Conservation (phyloP, 371 early-diverging fungal genomes). For the Lichtheimia corymbifera region DNA sequence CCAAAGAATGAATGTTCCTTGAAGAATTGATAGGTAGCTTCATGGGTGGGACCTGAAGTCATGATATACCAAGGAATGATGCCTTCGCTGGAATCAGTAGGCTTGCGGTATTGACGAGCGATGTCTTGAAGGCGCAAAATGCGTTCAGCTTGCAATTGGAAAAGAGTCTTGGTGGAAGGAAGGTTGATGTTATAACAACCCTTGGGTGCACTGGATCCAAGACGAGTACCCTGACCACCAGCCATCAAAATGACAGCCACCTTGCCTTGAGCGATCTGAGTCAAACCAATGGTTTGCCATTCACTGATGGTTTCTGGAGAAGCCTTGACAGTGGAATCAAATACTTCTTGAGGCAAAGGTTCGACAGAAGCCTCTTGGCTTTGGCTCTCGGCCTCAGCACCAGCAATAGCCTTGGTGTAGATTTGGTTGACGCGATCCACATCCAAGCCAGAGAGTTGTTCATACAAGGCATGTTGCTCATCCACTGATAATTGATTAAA, state of each 20-base stretch:
- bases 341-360: constrained; percentile 77
- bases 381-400: constrained; percentile 42
- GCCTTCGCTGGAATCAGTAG: constrained; percentile 31
- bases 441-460: constrained; percentile 75
- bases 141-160: constrained; percentile 93
- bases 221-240: constrained; percentile 90
- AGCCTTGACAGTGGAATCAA: constrained; percentile 74
- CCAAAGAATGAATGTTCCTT: constrained; percentile 80
- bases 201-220: constrained; percentile 88
- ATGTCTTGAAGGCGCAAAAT: constrained; percentile 82
- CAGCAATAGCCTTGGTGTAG: constrained; percentile 69
- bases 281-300: constrained; percentile 80
- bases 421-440: constrained; percentile 80
- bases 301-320: constrained; percentile 54
- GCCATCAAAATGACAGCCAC: constrained; percentile 95
- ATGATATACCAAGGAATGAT: constrained; percentile 94
- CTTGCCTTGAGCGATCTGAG: constrained; percentile 79
- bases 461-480: constrained; percentile 60
- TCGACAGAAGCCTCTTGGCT: constrained; percentile 55
- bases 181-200: constrained; percentile 92
- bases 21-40: constrained; percentile 78
- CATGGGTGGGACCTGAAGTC: constrained; percentile 92
- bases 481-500: constrained; percentile 66
- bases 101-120: constrained; percentile 51
- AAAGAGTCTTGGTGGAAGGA: constrained; percentile 85